These are phyloP conservation scores for Glycine soja DNA, from an alignment of 306 rosid species.

Conservation along the genomic window DNA sequence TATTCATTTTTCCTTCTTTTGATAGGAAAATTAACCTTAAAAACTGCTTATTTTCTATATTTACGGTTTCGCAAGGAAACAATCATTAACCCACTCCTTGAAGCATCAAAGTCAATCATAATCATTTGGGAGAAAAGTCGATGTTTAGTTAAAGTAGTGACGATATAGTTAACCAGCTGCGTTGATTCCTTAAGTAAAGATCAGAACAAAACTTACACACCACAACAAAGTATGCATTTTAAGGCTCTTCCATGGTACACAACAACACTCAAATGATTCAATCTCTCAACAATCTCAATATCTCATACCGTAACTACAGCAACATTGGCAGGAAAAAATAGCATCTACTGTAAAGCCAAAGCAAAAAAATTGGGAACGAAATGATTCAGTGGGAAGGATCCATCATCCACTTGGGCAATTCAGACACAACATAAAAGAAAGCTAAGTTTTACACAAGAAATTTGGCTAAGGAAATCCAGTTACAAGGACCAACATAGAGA, in stretches of 20 bases:
- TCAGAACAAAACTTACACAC: conserved; percentile 24
- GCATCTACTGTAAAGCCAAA: background rate
- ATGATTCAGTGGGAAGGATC: conserved; percentile 13
- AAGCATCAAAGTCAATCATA: conserved; percentile 17
- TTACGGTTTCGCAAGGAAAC: background rate
- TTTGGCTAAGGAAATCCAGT: conserved; percentile 11
- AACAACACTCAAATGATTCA: conserved; percentile 22
- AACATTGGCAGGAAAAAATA: conserved; percentile 27
- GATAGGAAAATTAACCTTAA: background rate
- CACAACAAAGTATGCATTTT: conserved; percentile 27
- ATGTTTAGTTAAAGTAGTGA: background rate
- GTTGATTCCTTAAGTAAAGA: background rate
- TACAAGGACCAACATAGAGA: conserved; percentile 24
- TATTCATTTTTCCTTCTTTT: background rate
- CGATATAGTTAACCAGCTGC: background rate
- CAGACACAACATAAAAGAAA: conserved; percentile 33
- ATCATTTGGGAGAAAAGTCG: conserved; percentile 1
- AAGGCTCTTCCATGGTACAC: conserved; percentile 29
- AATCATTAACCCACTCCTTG: background rate
- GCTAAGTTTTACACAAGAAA: conserved; percentile 34
- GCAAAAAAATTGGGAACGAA: background rate
- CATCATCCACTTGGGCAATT: conserved; percentile 29
- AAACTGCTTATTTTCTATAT: background rate
- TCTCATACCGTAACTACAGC: background rate
- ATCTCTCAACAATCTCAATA: conserved; percentile 11